Conservation (phyloP, 2,329 filamentous ascomycete genomes). For the Xylariaceae sp. region DNA sequence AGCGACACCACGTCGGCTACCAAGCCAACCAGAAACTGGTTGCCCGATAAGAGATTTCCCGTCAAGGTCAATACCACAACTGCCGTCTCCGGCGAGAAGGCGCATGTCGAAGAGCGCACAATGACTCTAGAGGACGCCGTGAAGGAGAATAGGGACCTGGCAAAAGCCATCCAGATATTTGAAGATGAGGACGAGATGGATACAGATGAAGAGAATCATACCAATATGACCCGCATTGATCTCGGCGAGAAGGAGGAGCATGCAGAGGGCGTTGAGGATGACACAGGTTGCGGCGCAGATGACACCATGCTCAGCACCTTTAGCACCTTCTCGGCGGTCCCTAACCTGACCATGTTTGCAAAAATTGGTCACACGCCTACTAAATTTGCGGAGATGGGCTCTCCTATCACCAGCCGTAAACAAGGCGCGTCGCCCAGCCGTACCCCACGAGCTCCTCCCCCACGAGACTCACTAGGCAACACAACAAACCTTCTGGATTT, state of each 20-base stretch:
- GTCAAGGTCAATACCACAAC: constrained; percentile 47
- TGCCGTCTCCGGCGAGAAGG: constrained; percentile 16
- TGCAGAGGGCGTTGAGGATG: constrained; percentile 28
- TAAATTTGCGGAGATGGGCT: constrained; percentile 43
- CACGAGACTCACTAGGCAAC: constrained; percentile 44
- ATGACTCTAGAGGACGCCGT: constrained; percentile 52
- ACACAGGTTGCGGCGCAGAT: constrained; percentile 50
- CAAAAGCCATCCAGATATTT: constrained; percentile 58
- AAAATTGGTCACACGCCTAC: constrained; percentile 64
- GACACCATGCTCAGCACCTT: constrained; percentile 77
- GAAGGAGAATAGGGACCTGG: constrained; percentile 52
- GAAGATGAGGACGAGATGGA: constrained; percentile 45
- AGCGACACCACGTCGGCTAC: constrained; percentile 26
- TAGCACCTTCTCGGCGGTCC: constrained; percentile 85
- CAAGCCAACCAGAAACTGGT: constrained; percentile 39
- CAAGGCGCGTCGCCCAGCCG: constrained; percentile 34
- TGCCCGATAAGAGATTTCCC: constrained; percentile 57
- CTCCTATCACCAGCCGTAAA: constrained; percentile 35
- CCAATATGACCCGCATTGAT: constrained; percentile 30
- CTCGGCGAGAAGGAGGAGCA: constrained; percentile 27
- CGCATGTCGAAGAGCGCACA: constrained; percentile 25
- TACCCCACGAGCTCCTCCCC: constrained; percentile 33
- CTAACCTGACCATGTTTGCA: constrained; percentile 80
- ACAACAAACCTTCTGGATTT: constrained; percentile 85
- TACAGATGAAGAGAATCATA: constrained; percentile 27